Evolutionary conservation across 2,329 filamentous ascomycete species (phyloP).

Genomic region (Penicillium sp.): DNA sequence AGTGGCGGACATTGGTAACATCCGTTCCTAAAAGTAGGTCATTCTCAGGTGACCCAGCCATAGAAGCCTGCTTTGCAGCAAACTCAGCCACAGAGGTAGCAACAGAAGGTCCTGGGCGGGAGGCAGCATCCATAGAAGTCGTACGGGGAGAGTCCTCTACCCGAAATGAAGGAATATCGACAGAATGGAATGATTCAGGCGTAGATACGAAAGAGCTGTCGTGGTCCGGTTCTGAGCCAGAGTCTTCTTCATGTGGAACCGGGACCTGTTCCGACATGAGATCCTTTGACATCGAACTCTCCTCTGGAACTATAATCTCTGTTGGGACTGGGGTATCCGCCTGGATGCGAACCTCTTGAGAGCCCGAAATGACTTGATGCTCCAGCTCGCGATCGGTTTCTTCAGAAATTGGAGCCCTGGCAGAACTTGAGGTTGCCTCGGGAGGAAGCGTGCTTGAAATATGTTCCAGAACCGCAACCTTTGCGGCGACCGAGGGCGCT

Average conservation of each 20-base stretch:
- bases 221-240: constrained; percentile 30
- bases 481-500: not conserved
- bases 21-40: not conserved
- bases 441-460: not conserved
- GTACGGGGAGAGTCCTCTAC: constrained; percentile 30
- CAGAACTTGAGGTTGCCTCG: not conserved
- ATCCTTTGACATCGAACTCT: not conserved
- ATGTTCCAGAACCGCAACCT: not conserved
- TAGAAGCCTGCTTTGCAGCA: not conserved
- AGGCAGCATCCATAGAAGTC: constrained; percentile 27
- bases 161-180: constrained; percentile 33
- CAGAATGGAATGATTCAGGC: constrained; percentile 53
- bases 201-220: constrained; percentile 45
- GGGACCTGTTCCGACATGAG: not conserved
- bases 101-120: not conserved
- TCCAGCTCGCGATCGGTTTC: not conserved
- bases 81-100: constrained; percentile 8
- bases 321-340: too few relatives aligned
- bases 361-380: not conserved
- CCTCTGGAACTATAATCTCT: not conserved
- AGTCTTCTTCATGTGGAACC: not conserved
- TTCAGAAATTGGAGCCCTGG: not conserved
- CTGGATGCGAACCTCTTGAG: not conserved
- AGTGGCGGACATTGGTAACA: not conserved
- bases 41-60: not conserved